Evolutionary conservation across 2,329 filamentous ascomycete genomes (phyloP), one percentile per base, ranked within the genome.

Genomic region (Byssothecium circinans): DNA sequence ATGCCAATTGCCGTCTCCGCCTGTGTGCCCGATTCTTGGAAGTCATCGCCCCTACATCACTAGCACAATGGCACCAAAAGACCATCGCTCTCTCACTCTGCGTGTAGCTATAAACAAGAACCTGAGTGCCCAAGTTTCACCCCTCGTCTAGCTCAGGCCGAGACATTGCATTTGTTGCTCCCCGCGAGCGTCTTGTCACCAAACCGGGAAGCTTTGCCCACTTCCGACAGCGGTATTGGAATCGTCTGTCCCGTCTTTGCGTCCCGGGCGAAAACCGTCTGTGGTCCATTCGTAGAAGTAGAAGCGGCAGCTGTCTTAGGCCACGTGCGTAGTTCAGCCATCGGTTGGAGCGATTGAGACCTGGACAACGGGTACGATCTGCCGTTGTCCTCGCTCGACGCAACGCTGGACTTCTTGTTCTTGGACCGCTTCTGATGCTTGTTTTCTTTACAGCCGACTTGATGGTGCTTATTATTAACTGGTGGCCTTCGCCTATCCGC

Each of bases 181-280:
- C 37, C 48, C 6, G 39, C 47, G 18, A 54, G 39, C n/a, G 39
- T 46, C 29, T 25, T 48, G 25, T 57, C 48, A 8, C 53, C 56
- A 29, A 55, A 58, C 5, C 45, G 43, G 14, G 56, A 61, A 15
- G 52, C 55, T 32, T 55, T 60, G 20, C 57, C 57, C 47, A 61
- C 49, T 27, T 61, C 56, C 33, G 47, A 50, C 14, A 60, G 45
- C n/a, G 61, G 50, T 8, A 53, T 42, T 0, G 49, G 43, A n/a
- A 50, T 49, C 11, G 43, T 43, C 37, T 55, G 36, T 47, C 53
- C 53, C 6, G 54, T 58, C 32, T 54, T 55, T 27, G 47, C 46
- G 30, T 54, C 50, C 36, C 41, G 44, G 20, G 52, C 27, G 36
- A 39, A 56, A 20, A 34, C 50, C 30, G 43, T 45, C 23, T 40